Base-by-base conservation (phyloP, 1,284 basidiomycete species). In the Sporisorium iseilematis-ciliati region DNA sequence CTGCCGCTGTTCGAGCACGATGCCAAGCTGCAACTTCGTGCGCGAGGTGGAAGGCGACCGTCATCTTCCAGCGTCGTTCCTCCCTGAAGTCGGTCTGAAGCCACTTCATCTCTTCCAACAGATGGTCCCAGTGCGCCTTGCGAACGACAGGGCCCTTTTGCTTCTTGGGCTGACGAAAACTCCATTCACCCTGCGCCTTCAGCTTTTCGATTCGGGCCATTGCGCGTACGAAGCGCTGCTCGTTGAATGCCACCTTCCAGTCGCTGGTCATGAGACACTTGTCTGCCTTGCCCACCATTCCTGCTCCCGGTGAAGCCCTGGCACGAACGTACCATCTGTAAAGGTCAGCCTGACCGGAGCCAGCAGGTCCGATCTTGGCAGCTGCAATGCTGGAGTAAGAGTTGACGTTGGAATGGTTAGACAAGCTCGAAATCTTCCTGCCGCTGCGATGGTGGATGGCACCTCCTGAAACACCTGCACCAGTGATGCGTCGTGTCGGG, bases 101-200 rank as follows among this genome's bases (percentile, higher is more conserved):
- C 97, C 96, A 99, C 89, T 92, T 93, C 94, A 98, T 94, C 87
- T 99, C 97, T 70, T 99, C 97, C 83, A 99, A 87, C 31, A 99
- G 87, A 85, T 95, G 93, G 85, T 99, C 97, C 93, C 94, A 96
- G 80, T 98, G 95, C 0, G 92, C 90, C 86, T 98, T 98, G 6
- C 88, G 88, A 38, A 93, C 86, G 2, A 91, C 90, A 8, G 94
- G 93, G 8, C 91, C 92, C 58, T 93, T 89, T 79, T 95, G 93
- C 86, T 96, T 97, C 87, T 97, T 97, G 1, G 94, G 93, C 82
- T 99, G 97, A 51, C 95, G 88, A 82, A 97, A 93, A 80, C 92
- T 93, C 97, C 97, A 99, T 31, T 90, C 88, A 1, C 91, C 92
- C 14, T 89, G 89, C 18, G 90, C 89, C 86, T 97, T 97, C 73